phyloP scores from a whole-genome alignment of 768 basidiomycete genomes.

The Kockovaella imperatae region DNA sequence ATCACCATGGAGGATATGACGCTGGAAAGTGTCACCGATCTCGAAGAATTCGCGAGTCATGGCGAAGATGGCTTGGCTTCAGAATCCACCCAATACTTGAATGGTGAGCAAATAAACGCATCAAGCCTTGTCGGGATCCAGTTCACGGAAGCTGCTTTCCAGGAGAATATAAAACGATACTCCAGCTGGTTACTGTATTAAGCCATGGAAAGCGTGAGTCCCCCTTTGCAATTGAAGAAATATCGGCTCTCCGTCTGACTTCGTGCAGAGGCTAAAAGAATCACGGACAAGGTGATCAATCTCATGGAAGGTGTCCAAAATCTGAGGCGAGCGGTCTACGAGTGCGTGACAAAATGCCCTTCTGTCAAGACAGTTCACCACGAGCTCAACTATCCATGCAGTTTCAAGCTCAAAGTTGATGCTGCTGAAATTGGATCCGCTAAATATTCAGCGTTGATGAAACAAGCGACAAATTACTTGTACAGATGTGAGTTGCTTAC shows the following conservation, averaged over 20 bases:
- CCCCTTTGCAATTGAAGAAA: neutral
- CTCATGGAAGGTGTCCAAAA: constrained; percentile 92
- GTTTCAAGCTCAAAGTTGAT: constrained; percentile 84
- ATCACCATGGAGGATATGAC: constrained; percentile 47
- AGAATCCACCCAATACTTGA: constrained; percentile 80
- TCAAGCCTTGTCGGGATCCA: neutral
- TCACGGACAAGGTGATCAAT: constrained; percentile 84
- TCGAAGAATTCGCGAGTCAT: constrained; percentile 14
- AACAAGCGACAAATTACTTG: constrained; percentile 81
- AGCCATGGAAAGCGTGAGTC: constrained; percentile 69
- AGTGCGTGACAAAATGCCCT: constrained; percentile 53
- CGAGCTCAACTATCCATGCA: constrained; percentile 36
- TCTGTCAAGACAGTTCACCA: constrained; percentile 4
- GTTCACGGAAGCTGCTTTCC: constrained; percentile 8
- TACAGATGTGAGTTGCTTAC: constrained; percentile 45
- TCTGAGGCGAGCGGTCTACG: constrained; percentile 85
- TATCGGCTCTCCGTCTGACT: neutral
- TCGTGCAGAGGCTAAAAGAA: constrained; percentile 59
- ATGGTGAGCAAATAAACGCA: constrained; percentile 58
- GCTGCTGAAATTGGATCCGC: constrained; percentile 68
- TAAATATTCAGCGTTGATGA: constrained; percentile 68
- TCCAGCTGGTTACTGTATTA: constrained; percentile 86
- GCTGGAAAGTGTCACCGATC: constrained; percentile 19
- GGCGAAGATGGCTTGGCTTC: constrained; percentile 58
- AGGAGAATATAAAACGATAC: constrained; percentile 96